Base-by-base conservation (phyloP, 148 eudicot genomes). In the Camellia granthamiana region DNA sequence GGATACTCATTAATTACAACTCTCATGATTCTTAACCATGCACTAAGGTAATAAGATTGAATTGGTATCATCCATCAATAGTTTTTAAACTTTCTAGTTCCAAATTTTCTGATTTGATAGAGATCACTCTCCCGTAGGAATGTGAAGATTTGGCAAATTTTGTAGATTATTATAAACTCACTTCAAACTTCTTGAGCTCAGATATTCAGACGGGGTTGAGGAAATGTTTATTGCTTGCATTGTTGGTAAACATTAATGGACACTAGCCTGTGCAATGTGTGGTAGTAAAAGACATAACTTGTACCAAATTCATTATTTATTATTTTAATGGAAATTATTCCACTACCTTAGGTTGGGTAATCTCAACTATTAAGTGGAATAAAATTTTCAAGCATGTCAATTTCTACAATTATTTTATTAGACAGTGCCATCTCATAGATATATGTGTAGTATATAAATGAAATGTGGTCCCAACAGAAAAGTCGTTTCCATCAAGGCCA, bases 1-100 rank as follows among this genome's bases (percentile, higher is more conserved):
- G 99, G 99, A 69, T 95, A 95, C 86, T 91, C 99, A 56, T 83
- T 81, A 77, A 83, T 95, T 69, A 95, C 94, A 62, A 91, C 89
- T 79, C 88, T 93, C 84, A 95, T 95, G 99, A 95, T 95, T 76
- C 83, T 95, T 80, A 95, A 95, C 84, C 99, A 95, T 84, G 97
- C 99, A n/a, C 88, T 95, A 78, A 95, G 99, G 99, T 95, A 89
- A 69, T 55, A 71, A 46, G 49, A n/a, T 44, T 70, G 76, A 43
- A 51, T 23, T 69, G 69, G 11, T 62, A 23, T 77, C 44, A 8
- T 77, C 44, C 43, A 43, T 15, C 42, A 9, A 7, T 73, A 52
- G 59, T 44, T 70, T 70, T 65, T 51, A 54, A 2, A 21, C 46
- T 77, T 81, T 70, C 51, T 46, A 55, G 10, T 65, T 63, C 61